phyloP scores from a whole-genome alignment of 1,139 yeast genomes.

The Hansenula sp. region DNA sequence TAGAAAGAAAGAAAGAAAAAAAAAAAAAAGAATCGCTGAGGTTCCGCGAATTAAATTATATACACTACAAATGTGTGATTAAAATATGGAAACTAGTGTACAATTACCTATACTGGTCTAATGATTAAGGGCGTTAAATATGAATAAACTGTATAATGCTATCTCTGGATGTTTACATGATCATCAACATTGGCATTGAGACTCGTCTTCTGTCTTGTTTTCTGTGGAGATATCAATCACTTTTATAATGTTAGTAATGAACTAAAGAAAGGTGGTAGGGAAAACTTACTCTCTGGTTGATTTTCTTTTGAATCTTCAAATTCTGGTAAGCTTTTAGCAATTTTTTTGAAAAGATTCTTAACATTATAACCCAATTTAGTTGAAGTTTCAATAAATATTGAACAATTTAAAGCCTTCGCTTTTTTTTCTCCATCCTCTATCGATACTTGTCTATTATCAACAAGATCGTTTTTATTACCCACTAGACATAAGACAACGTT shows the following conservation, averaged over 20 bases:
- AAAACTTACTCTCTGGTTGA: conserved; percentile 33
- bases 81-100: not conserved
- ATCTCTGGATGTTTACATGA: not conserved
- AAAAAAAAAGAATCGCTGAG: too few species aligned
- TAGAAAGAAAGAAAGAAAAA: too few species aligned
- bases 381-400: conserved; percentile 85
- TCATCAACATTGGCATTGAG: conserved; percentile 21
- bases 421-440: conserved; percentile 76
- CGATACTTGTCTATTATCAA: conserved; percentile 67
- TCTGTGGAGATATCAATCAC: conserved; percentile 23
- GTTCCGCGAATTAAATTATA: too few species aligned
- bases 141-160: not conserved
- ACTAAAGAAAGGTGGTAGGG: too few species aligned
- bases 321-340: conserved; percentile 90
- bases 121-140: not conserved
- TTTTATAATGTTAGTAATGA: conserved; percentile 13
- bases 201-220: conserved; percentile 15
- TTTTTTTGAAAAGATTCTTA: conserved; percentile 80
- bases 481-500: conserved; percentile 70
- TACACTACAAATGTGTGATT: too few species aligned
- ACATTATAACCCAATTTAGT: conserved; percentile 96
- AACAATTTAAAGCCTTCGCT: conserved; percentile 74
- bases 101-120: not conserved
- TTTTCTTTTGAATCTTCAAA: conserved; percentile 47
- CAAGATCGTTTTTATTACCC: conserved; percentile 77